Evolutionary conservation across 805 yeast genomes (phyloP).

Genomic region (Yarrowia sp.): DNA sequence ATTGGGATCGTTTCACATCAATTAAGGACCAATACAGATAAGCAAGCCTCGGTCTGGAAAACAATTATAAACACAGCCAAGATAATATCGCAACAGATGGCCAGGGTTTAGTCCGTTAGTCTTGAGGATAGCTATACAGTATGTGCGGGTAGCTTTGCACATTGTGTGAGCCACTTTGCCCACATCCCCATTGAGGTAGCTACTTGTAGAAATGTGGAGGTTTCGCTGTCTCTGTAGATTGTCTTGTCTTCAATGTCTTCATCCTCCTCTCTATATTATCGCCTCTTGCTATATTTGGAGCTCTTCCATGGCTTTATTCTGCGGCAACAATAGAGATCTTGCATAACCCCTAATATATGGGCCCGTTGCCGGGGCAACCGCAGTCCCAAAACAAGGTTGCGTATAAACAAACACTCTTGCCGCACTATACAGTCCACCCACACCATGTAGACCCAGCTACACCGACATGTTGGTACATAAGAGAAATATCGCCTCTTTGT

Average conservation of each 20-base stretch:
- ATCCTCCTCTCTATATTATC: neutral
- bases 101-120: neutral
- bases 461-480: conserved; percentile 29
- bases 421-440: conserved; percentile 16
- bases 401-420: conserved; percentile 21
- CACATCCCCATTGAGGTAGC: no score
- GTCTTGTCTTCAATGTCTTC: no score
- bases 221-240: no score
- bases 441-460: conserved; percentile 27
- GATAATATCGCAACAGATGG: conserved; percentile 9
- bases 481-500: conserved; percentile 24
- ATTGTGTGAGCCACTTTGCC: no score
- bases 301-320: neutral
- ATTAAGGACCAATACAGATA: neutral
- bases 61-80: conserved; percentile 1
- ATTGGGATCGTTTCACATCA: neutral
- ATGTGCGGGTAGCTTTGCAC: neutral
- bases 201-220: no score
- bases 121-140: neutral
- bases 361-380: conserved; percentile 26
- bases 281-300: conserved; percentile 16
- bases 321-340: conserved; percentile 19
- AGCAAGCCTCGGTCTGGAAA: neutral
- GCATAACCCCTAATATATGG: conserved; percentile 24
- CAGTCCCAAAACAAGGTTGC: neutral